These are phyloP conservation scores for Mollisiaceae sp. DNA, from an alignment of 2,329 filamentous ascomycete species.

Conservation along the genomic window DNA sequence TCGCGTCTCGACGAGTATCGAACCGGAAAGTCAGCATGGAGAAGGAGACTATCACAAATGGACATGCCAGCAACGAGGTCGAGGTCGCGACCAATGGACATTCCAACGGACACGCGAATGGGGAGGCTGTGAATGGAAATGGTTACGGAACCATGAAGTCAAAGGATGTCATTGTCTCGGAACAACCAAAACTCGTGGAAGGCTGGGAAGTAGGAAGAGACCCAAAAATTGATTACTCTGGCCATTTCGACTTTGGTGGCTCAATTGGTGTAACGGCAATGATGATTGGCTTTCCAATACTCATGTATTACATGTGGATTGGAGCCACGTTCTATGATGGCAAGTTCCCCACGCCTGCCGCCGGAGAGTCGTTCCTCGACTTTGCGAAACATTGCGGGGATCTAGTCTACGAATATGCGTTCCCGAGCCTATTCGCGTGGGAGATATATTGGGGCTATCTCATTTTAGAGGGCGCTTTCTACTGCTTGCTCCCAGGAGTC, in stretches of 20 bases:
- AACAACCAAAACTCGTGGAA: slow-evolving; percentile 47
- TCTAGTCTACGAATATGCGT: slow-evolving; percentile 83
- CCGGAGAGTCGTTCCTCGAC: slow-evolving; percentile 70
- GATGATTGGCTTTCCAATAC: slow-evolving; percentile 90
- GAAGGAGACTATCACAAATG: slow-evolving; percentile 32
- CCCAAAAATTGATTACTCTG: slow-evolving; percentile 66
- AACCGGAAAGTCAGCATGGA: slow-evolving; percentile 34
- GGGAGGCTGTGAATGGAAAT: slow-evolving; percentile 17
- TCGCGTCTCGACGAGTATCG: slow-evolving; percentile 27
- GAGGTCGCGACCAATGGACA: slow-evolving; percentile 23
- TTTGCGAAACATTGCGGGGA: slow-evolving; percentile 74
- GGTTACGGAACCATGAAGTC: slow-evolving; percentile 19
- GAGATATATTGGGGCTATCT: slow-evolving; percentile 94
- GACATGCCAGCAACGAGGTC: slow-evolving; percentile 12
- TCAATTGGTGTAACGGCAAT: slow-evolving; percentile 78
- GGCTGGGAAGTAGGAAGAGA: slow-evolving; percentile 65
- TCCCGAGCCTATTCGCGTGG: slow-evolving; percentile 83
- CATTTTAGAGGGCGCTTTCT: slow-evolving; percentile 81
- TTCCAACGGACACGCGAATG: slow-evolving; percentile 22
- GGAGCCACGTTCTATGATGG: slow-evolving; percentile 92
- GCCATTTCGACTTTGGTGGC: slow-evolving; percentile 84
- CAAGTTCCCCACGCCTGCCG: slow-evolving; percentile 70
- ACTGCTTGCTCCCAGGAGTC: slow-evolving; percentile 85
- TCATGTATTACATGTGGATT: slow-evolving; percentile 99
- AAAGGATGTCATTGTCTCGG: not conserved